Evolutionary conservation across 1,284 basidiomycete species (phyloP).

Genomic region (Leccinum proximum): DNA sequence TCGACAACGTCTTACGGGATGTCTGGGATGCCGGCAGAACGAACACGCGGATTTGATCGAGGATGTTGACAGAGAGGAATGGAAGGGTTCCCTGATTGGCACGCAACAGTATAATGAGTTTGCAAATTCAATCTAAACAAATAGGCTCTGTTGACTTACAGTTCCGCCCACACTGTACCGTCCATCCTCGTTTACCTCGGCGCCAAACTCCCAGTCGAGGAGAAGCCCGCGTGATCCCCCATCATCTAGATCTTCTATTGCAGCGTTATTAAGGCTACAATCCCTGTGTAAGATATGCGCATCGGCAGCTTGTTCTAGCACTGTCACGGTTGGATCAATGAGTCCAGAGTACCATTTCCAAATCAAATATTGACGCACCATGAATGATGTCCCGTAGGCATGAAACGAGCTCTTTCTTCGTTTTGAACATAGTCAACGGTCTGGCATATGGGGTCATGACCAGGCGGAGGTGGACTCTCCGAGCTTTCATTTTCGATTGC

Average conservation of each 20-base stretch:
- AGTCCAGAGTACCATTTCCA: neutral
- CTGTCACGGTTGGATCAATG: neutral
- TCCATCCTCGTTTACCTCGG: neutral
- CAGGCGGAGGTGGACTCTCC: neutral
- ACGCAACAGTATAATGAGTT: neutral
- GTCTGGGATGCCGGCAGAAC: neutral
- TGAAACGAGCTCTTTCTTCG: neutral
- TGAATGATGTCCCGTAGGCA: neutral
- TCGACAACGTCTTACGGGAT: neutral
- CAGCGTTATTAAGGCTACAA: neutral
- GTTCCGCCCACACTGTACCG: neutral
- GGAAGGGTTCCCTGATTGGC: neutral
- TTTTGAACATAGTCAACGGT: neutral
- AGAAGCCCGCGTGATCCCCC: neutral
- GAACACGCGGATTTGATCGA: neutral
- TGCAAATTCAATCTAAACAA: neutral
- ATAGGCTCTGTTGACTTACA: neutral
- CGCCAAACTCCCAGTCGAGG: constrained; percentile 1
- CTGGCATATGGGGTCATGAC: neutral
- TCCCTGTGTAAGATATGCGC: neutral
- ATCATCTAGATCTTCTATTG: neutral
- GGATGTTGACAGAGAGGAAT: neutral
- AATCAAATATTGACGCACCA: neutral
- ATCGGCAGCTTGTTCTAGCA: neutral
- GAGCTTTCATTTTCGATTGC: neutral